phyloP scores from a whole-genome alignment of 768 basidiomycete genomes.

The Phylloporus rhodoxanthus region DNA sequence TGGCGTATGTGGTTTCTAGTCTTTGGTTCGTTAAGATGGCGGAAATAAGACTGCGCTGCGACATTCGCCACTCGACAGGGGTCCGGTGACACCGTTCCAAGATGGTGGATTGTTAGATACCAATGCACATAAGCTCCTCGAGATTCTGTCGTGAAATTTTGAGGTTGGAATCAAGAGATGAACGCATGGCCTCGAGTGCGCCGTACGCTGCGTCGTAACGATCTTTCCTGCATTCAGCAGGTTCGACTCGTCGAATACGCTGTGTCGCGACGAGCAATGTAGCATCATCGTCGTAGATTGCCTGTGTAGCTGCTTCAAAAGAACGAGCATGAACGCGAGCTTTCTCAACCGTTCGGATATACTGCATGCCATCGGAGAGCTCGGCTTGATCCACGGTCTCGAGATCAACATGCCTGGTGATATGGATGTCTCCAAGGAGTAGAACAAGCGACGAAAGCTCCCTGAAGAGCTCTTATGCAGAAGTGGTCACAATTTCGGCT shows the following conservation, averaged over 20 bases:
- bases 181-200: slow-evolving; percentile 24
- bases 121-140: slow-evolving; percentile 34
- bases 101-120: slow-evolving; percentile 37
- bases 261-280: slow-evolving; percentile 39
- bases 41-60: slow-evolving; percentile 35
- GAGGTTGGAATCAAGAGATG: slow-evolving; percentile 32
- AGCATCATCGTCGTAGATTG: slow-evolving; percentile 45
- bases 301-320: slow-evolving; percentile 44
- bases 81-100: slow-evolving; percentile 35
- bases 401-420: slow-evolving; percentile 49
- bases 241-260: slow-evolving; percentile 23
- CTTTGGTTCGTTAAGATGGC: slow-evolving; percentile 22
- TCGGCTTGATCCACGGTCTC: slow-evolving; percentile 34
- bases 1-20: slow-evolving; percentile 14
- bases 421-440: slow-evolving; percentile 43
- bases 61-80: slow-evolving; percentile 43
- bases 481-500: slow-evolving; percentile 22
- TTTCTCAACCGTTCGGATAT: slow-evolving; percentile 38
- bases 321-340: slow-evolving; percentile 44
- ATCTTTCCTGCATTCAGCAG: slow-evolving; percentile 19
- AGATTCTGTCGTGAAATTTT: slow-evolving; percentile 34
- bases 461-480: slow-evolving; percentile 31
- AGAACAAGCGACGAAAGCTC: slow-evolving; percentile 38
- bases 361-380: slow-evolving; percentile 32
- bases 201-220: slow-evolving; percentile 23